Evolutionary conservation across 768 basidiomycete genomes (phyloP).

Genomic region (Trametes gibbosa): DNA sequence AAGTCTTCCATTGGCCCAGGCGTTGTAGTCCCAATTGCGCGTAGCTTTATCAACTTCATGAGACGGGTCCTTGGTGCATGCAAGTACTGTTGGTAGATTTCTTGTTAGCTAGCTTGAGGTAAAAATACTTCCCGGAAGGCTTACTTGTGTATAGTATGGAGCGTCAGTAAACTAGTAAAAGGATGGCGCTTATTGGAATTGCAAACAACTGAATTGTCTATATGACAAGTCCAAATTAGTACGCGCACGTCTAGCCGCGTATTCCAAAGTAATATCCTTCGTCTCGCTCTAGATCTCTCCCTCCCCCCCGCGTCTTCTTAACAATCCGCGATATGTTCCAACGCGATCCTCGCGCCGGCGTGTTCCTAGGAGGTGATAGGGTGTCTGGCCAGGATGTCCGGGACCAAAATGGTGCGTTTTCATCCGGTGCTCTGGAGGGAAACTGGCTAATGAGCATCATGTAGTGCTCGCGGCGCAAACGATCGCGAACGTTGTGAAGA

Average conservation of each 20-base stretch:
- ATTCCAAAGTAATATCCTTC: conserved; percentile 12
- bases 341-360: conserved; percentile 88
- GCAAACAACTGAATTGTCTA: neutral
- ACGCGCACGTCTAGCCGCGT: conserved; percentile 5
- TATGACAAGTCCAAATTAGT: neutral
- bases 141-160: too few species aligned
- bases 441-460: neutral
- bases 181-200: neutral
- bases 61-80: too few species aligned
- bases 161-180: too few species aligned
- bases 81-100: too few species aligned
- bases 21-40: too few species aligned
- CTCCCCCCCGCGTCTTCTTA: conserved; percentile 4
- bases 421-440: conserved; percentile 4
- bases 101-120: too few species aligned
- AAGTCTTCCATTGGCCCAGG: too few species aligned
- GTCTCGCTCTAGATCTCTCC: neutral
- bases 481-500: conserved; percentile 97
- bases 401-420: conserved; percentile 84
- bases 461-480: conserved; percentile 92
- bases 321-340: conserved; percentile 60
- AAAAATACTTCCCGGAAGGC: too few species aligned
- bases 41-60: too few species aligned
- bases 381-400: conserved; percentile 94
- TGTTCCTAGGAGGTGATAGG: conserved; percentile 91